Conservation (phyloP, 2,329 filamentous ascomycete species). For the Apiospora pterosperma region DNA sequence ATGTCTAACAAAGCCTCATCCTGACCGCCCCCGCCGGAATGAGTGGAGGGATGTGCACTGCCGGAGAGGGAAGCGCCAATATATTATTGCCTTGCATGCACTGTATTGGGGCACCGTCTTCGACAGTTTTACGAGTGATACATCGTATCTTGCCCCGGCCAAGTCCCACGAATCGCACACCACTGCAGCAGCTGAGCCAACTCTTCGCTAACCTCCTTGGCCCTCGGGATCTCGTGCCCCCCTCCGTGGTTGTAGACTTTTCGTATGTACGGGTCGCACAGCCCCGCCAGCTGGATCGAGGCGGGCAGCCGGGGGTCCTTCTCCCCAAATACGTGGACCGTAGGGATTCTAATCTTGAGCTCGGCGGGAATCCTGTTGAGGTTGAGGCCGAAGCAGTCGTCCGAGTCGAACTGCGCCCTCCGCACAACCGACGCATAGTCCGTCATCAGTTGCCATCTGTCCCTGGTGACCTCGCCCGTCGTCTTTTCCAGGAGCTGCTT, state of each 20-base stretch:
- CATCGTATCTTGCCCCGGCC: conserved; percentile 20
- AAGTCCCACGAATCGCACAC: conserved; percentile 20
- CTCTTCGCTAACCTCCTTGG: conserved; percentile 13
- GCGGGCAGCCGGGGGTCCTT: conserved; percentile 21
- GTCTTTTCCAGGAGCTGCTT: conserved; percentile 12
- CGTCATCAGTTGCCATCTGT: conserved; percentile 12
- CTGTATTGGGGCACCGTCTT: background rate
- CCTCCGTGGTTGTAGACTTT: conserved; percentile 19
- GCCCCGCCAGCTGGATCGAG: conserved; percentile 22
- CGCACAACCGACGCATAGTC: conserved; percentile 15
- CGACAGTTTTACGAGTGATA: background rate
- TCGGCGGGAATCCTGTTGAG: conserved; percentile 23
- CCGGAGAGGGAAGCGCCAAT: background rate
- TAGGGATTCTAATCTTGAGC: conserved; percentile 28
- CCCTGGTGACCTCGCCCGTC: conserved; percentile 9
- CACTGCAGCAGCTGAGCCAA: conserved; percentile 18
- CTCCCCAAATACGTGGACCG: conserved; percentile 20
- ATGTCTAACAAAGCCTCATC: too few relatives aligned
- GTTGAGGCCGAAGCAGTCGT: conserved; percentile 28
- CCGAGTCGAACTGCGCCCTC: conserved; percentile 24
- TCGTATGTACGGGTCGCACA: conserved; percentile 27
- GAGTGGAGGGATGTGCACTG: background rate
- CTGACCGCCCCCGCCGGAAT: background rate
- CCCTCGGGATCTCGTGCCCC: conserved; percentile 15
- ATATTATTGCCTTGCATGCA: background rate